These are phyloP conservation scores for Pseudognaphalium luteoalbum DNA, from an alignment of 129 eudicot genomes.

Conservation along the genomic window DNA sequence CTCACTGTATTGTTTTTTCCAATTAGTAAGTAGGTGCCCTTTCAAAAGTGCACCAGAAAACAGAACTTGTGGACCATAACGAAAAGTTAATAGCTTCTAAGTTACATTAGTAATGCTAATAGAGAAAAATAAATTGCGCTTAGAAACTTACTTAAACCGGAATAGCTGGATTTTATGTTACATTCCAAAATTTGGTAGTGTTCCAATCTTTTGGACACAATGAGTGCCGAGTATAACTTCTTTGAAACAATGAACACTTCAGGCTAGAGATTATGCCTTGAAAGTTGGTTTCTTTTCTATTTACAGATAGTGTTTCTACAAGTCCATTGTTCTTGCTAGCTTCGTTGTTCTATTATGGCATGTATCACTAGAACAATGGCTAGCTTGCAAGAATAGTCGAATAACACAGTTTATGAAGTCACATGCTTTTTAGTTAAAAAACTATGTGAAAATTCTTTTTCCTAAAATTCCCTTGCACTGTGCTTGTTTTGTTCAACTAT, in stretches of 20 bases:
- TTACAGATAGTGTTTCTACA: not conserved
- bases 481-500: not conserved
- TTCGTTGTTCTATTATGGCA: not conserved
- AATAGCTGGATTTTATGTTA: not conserved
- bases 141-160: not conserved
- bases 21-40: no score
- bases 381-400: no score
- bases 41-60: not conserved
- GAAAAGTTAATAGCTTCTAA: not conserved
- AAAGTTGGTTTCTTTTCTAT: not conserved
- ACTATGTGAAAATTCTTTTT: no score
- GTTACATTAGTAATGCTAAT: not conserved
- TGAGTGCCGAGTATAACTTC: not conserved
- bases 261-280: not conserved
- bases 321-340: not conserved
- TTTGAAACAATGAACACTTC: not conserved
- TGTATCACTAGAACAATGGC: not conserved
- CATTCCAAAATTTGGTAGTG: not conserved
- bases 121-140: not conserved
- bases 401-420: no score
- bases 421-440: no score
- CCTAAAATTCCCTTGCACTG: no score
- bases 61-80: not conserved
- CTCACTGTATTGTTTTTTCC: not conserved
- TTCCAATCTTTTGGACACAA: not conserved